Conservation (phyloP, 2,329 filamentous ascomycete species). For the Colletotrichum neosansevieriae region DNA sequence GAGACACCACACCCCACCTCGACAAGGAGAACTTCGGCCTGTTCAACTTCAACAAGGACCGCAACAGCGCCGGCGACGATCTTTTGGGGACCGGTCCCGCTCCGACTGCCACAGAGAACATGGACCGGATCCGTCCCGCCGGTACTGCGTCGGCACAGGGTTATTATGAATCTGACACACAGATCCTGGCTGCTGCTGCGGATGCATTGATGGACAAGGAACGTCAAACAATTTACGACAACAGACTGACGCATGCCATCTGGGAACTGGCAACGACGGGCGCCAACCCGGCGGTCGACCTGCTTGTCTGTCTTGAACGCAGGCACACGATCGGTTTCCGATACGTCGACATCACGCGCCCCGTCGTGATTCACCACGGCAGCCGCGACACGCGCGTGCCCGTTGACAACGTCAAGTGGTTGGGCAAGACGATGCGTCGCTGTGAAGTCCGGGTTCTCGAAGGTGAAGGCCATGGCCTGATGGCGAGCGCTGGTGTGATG, state of each 20-base stretch:
- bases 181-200: constrained; percentile 65
- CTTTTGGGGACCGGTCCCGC: constrained; percentile 38
- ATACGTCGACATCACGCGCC: constrained; percentile 93
- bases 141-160: constrained; percentile 35
- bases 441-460: constrained; percentile 93
- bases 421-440: constrained; percentile 91
- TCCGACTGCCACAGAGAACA: constrained; percentile 57
- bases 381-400: constrained; percentile 91
- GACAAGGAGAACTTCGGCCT: constrained; percentile 64
- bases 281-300: constrained; percentile 92
- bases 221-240: constrained; percentile 82
- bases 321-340: constrained; percentile 93
- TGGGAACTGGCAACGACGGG: constrained; percentile 93
- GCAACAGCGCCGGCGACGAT: constrained; percentile 41
- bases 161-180: constrained; percentile 44
- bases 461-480: constrained; percentile 92
- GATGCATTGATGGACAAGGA: constrained; percentile 77
- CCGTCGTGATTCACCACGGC: constrained; percentile 94
- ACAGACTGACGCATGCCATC: constrained; percentile 88
- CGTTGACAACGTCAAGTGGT: constrained; percentile 94
- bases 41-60: constrained; percentile 46
- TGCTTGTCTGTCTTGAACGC: constrained; percentile 92
- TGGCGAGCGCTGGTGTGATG: constrained; percentile 96
- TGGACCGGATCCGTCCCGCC: constrained; percentile 60
- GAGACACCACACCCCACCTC: constrained; percentile 52